phyloP scores from a whole-genome alignment of 108 stramenopile genomes.

The Fistulifera pelliculosa region DNA sequence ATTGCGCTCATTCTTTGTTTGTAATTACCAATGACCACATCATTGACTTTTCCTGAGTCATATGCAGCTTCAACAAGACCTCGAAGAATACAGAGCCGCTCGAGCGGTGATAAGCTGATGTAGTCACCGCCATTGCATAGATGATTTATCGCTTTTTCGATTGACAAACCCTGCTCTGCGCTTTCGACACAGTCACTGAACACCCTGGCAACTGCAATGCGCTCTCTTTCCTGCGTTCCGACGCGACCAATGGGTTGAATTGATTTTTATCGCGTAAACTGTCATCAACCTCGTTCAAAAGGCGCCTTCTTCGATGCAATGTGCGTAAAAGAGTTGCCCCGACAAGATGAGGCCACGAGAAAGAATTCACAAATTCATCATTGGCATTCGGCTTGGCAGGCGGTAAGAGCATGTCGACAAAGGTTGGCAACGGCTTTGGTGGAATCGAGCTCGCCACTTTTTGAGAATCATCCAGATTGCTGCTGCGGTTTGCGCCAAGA shows the following conservation, averaged over 20 bases:
- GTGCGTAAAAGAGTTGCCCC: constrained; percentile 64
- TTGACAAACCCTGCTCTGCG: constrained; percentile 12
- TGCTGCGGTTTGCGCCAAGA: constrained; percentile 17
- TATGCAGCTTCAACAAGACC: constrained; percentile 78
- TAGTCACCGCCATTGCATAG: constrained; percentile 62
- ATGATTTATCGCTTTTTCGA: constrained; percentile 44
- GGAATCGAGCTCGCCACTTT: constrained; percentile 47
- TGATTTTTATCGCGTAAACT: constrained; percentile 52
- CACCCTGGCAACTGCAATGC: constrained; percentile 36
- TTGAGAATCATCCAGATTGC: constrained; percentile 31
- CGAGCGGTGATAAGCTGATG: constrained; percentile 39
- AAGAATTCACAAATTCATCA: constrained; percentile 45
- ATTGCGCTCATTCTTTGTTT: constrained; percentile 69
- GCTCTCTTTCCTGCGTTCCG: constrained; percentile 60
- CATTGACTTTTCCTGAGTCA: constrained; percentile 55
- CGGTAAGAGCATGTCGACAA: constrained; percentile 76
- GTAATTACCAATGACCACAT: constrained; percentile 69
- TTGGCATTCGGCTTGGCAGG: constrained; percentile 56
- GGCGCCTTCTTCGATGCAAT: constrained; percentile 67
- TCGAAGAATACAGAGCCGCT: constrained; percentile 61
- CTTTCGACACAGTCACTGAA: constrained; percentile 55
- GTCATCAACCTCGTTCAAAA: constrained; percentile 80
- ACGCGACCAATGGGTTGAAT: constrained; percentile 48
- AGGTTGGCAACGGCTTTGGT: constrained; percentile 54
- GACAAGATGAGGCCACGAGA: constrained; percentile 65